Evolutionary conservation across 345 rosid genomes (phyloP), one percentile per base, ranked within the genome.

Genomic region (Ricinus communis): DNA sequence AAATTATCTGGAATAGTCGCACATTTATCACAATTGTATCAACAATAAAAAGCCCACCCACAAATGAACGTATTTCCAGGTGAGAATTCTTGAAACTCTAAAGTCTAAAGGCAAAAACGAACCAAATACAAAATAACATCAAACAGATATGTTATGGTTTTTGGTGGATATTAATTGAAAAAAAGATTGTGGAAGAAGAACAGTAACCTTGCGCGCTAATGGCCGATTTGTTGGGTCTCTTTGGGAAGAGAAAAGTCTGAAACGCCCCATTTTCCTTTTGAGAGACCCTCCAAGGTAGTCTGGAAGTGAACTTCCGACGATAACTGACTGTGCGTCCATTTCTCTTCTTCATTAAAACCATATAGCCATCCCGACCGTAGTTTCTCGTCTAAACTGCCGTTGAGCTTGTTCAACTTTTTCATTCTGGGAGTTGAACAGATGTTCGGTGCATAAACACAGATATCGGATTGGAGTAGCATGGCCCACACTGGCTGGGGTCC

Each of bases 191-290:
- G 14, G n/a, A 28, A 1, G 43, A 46, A 25, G 30, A 19, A 4
- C 1, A 11, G 41, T 75, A 4, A 85, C 88, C 88, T 81, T 81
- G 11, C 71, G 74, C 14, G 78, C 63, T 50, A 72, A 70, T 41
- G 75, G 47, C 19, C 63, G 72, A 59, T 71, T 3, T 55, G 40
- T 21, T 13, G 77, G 75, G 45, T 80, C 73, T 33, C 8, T 78
- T 22, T 64, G 68, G 33, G 53, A 38, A 33, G 79, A 85, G 60
- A 71, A 24, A 68, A 68, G 54, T 6, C 47, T 69, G 46, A 30
- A 65, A 56, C 60, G 57, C 28, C 50, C 51, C 54, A 30, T 62
- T 63, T 58, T 66, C 38, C 25, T 58, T 49, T 52, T 72, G 14
- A 28, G 38, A 66, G 73, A 76, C 14, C 68, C 65, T 15, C 55